Base-by-base conservation (phyloP, 768 basidiomycete genomes). In the Leccinum boreale region DNA sequence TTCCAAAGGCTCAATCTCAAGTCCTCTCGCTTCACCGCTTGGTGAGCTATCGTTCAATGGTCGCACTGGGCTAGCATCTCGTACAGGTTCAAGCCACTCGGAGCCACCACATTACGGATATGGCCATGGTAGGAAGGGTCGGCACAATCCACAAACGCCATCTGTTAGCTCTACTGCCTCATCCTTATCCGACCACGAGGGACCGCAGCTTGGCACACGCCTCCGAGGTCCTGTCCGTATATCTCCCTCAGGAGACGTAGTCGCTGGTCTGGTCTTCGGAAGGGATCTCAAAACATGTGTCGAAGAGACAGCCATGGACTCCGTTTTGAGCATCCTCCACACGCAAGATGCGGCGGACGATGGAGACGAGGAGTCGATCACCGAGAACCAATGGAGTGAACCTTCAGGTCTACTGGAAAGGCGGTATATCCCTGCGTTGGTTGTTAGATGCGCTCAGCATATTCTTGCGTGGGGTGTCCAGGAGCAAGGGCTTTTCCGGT, bases 401-500 rank as follows among this genome's bases (percentile, higher is more conserved):
- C 67, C 67, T 23, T 67, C 63, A 42, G 57, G 52, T 12, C 50
- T 71, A 14, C 60, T 86, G 58, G 85, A 85, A 67, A 70, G 67
- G 51, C 76, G 85, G 46, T 72, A 73, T 64, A 63, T 94, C 42
- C 90, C 92, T 44, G 91, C 90, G 0, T 74, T 94, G 23, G 85
- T 92, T 26, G 84, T 89, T 51, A 78, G 92, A 57, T 94, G 91
- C 71, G 85, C 87, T 3, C 89, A 94, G 66, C 92, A 94, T 74
- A 67, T 94, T 55, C 73, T 90, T 67, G 74, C 80, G 23, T 94
- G 92, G 90, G 92, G 92, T 48, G 73, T 93, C 12, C 84, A 90
- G 68, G 92, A 94, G 70, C 90, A 93, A 70, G 92, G 92, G 4
- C 74, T 94, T 46, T 94, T 94, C 70, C 82, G 91, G 92, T 90